These are phyloP conservation scores for Coemansia sp. DNA, from an alignment of 192 early-diverging fungal species.

Conservation along the genomic window DNA sequence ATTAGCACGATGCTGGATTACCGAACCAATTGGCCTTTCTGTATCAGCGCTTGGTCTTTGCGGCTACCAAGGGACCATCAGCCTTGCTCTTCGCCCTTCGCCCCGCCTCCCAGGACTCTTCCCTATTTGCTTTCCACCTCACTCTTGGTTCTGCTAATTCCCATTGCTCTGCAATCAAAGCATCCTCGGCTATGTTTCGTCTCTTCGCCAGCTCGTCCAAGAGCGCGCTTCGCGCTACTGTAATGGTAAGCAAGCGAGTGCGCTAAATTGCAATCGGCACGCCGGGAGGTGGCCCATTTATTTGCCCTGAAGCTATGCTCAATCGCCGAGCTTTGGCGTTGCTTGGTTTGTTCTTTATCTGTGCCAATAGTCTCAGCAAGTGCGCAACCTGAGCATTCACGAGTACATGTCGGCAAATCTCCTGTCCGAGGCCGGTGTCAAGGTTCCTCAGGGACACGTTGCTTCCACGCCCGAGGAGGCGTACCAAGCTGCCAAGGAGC, in stretches of 20 bases:
- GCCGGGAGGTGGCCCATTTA: too few species aligned
- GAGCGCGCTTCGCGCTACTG: slow-evolving; percentile 34
- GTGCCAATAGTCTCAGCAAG: slow-evolving; percentile 52
- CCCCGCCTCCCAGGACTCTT: neutral
- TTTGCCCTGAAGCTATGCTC: too few species aligned
- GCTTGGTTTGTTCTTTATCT: neutral
- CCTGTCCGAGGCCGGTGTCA: slow-evolving; percentile 86
- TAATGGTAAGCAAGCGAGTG: slow-evolving; percentile 27
- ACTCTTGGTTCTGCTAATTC: neutral
- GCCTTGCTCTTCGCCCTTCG: too few species aligned
- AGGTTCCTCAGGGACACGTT: slow-evolving; percentile 81
- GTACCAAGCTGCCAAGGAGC: slow-evolving; percentile 72
- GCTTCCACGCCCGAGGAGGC: slow-evolving; percentile 88
- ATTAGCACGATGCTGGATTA: too few species aligned
- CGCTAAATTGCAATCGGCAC: neutral
- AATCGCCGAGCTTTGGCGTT: too few species aligned
- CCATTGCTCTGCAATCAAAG: too few species aligned
- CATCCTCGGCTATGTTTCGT: slow-evolving; percentile 36
- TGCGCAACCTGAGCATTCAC: slow-evolving; percentile 93
- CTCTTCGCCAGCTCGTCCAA: slow-evolving; percentile 49
- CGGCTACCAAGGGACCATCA: too few species aligned
- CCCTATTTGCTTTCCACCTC: neutral
- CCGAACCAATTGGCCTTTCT: too few species aligned
- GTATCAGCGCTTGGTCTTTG: too few species aligned
- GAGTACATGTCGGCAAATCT: slow-evolving; percentile 95